phyloP scores from a whole-genome alignment of 192 early-diverging fungal species.

The Glomus cerebriforme region DNA sequence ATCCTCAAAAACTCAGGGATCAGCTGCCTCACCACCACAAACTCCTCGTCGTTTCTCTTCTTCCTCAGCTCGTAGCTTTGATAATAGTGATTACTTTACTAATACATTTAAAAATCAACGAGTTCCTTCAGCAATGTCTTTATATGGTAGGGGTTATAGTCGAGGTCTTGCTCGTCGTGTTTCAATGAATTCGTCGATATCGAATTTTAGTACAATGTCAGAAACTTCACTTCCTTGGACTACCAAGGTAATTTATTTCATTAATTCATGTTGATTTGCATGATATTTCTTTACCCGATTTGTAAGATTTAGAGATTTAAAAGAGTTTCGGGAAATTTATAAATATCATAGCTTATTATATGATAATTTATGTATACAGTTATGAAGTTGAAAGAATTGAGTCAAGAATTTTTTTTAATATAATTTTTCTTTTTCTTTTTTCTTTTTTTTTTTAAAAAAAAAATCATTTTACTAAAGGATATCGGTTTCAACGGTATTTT shows the following conservation, averaged over 20 bases:
- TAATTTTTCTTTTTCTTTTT: neutral
- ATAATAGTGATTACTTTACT: slow-evolving; percentile 14
- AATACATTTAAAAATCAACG: slow-evolving; percentile 18
- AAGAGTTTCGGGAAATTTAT: neutral
- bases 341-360: neutral
- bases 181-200: slow-evolving; percentile 34
- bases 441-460: neutral
- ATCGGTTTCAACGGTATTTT: slow-evolving; percentile 79
- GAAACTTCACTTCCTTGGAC: slow-evolving; percentile 63
- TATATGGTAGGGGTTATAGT: slow-evolving; percentile 3
- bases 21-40: neutral
- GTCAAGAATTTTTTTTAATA: neutral
- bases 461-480: slow-evolving; percentile 41
- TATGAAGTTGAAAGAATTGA: neutral
- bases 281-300: neutral
- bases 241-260: slow-evolving; percentile 33
- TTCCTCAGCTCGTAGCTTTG: slow-evolving; percentile 30
- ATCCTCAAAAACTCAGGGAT: neutral
- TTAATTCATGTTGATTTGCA: neutral
- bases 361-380: neutral
- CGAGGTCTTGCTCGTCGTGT: slow-evolving; percentile 4
- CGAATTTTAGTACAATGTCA: slow-evolving; percentile 51
- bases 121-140: slow-evolving; percentile 23
- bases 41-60: slow-evolving; percentile 26
- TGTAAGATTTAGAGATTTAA: neutral